These are phyloP conservation scores for Irpex sp. DNA, from an alignment of 1,284 basidiomycete species.

Conservation along the genomic window DNA sequence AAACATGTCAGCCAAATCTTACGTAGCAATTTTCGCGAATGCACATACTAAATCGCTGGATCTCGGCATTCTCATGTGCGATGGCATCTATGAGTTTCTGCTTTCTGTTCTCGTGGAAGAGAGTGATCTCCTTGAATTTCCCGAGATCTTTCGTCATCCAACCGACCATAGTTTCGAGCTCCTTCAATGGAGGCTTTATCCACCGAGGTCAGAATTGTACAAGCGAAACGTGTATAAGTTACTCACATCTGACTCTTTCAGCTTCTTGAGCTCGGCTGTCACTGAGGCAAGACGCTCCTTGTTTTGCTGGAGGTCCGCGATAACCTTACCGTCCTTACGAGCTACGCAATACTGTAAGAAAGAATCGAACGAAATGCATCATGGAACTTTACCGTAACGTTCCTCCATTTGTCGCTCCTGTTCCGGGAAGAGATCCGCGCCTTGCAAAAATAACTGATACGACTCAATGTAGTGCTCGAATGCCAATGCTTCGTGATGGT, in stretches of 20 bases:
- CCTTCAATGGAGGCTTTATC: constrained; percentile 61
- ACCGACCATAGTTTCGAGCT: constrained; percentile 53
- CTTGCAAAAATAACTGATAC: constrained; percentile 71
- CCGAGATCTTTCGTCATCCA: constrained; percentile 59
- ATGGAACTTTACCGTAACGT: constrained; percentile 58
- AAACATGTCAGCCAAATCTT: constrained; percentile 36
- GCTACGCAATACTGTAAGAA: constrained; percentile 33
- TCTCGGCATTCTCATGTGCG: constrained; percentile 57
- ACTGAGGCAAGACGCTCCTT: constrained; percentile 41
- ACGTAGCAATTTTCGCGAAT: background rate
- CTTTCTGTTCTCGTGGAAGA: constrained; percentile 60
- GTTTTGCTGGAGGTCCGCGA: constrained; percentile 57
- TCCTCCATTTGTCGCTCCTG: constrained; percentile 68
- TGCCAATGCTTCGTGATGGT: constrained; percentile 70
- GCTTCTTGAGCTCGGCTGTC: constrained; percentile 51
- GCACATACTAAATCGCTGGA: constrained; percentile 45
- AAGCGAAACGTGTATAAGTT: constrained; percentile 7
- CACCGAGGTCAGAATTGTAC: constrained; percentile 7
- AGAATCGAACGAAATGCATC: background rate
- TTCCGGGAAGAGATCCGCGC: constrained; percentile 68
- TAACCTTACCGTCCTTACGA: constrained; percentile 61
- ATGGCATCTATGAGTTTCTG: constrained; percentile 61
- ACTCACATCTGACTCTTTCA: constrained; percentile 57
- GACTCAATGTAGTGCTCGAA: constrained; percentile 72
- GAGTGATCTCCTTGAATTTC: constrained; percentile 67